phyloP scores from a whole-genome alignment of 179 eudicot genomes.

The Beta corolliflora region DNA sequence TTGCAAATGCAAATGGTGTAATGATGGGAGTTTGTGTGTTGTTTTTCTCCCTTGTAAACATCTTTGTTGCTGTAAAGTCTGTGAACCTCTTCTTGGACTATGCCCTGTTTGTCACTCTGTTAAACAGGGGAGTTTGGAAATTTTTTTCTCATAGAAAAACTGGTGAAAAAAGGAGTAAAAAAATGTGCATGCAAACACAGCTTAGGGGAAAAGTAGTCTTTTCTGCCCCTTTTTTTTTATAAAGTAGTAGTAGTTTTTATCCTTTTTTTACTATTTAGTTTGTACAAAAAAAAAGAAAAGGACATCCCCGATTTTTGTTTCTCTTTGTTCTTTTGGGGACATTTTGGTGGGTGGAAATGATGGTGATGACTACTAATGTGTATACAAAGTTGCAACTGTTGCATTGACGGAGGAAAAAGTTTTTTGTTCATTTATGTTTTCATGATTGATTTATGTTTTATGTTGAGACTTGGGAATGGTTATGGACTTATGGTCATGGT shows the following conservation, averaged over 20 bases:
- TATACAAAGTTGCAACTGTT: no score
- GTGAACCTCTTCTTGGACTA: constrained; percentile 38
- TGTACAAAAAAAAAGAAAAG: not conserved
- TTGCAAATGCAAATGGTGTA: constrained; percentile 57
- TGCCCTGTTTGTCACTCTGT: constrained; percentile 58
- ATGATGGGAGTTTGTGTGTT: constrained; percentile 33
- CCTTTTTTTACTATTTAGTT: not conserved
- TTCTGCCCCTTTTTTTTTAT: not conserved
- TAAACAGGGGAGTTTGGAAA: constrained; percentile 49
- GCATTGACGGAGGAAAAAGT: no score
- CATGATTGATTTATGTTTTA: no score
- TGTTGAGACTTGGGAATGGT: no score
- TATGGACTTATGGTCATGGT: no score
- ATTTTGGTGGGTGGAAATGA: not conserved
- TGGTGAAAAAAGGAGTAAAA: no score
- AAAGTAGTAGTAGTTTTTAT: not conserved
- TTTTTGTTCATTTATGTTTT: no score
- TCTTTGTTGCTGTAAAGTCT: constrained; percentile 54
- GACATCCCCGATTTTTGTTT: constrained; percentile 13
- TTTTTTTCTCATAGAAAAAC: constrained; percentile 20
- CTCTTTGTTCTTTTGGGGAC: not conserved
- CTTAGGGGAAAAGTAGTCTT: not conserved
- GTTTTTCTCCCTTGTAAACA: constrained; percentile 71
- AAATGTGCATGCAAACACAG: no score
- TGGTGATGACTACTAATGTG: not conserved